Evolutionary conservation across 768 basidiomycete genomes (phyloP).

Genomic region (Russula vinacea): DNA sequence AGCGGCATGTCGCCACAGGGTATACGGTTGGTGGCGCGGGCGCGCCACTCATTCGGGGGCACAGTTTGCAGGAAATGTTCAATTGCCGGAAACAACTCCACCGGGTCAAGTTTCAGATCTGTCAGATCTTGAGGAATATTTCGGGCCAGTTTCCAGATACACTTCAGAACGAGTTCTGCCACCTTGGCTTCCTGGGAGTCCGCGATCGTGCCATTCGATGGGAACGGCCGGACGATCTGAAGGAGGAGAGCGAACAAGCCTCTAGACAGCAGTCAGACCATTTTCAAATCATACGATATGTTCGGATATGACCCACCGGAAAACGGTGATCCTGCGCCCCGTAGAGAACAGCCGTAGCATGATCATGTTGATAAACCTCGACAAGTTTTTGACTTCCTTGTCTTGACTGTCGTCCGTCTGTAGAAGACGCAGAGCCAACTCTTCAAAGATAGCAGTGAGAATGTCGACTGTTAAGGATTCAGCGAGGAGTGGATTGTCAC

Average conservation of each 20-base stretch:
- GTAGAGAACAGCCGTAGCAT: constrained; percentile 91
- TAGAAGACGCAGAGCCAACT: constrained; percentile 84
- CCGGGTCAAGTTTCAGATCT: constrained; percentile 75
- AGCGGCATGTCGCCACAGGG: constrained; percentile 98
- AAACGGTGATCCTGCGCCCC: constrained; percentile 84
- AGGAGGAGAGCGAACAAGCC: constrained; percentile 79
- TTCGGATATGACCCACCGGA: constrained; percentile 55
- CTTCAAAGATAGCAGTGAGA: constrained; percentile 82
- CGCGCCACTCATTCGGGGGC: constrained; percentile 94
- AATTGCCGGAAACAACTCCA: constrained; percentile 86
- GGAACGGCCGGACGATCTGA: constrained; percentile 82
- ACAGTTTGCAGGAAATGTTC: constrained; percentile 93
- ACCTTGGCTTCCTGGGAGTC: constrained; percentile 85
- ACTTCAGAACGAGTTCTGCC: constrained; percentile 90
- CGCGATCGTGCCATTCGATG: constrained; percentile 60
- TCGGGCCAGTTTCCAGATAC: constrained; percentile 95
- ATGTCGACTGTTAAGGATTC: constrained; percentile 84
- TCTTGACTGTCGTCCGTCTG: constrained; percentile 88
- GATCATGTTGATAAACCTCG: constrained; percentile 98
- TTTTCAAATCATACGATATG: constrained; percentile 1
- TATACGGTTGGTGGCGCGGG: constrained; percentile 82
- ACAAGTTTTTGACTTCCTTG: constrained; percentile 86
- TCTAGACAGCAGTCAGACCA: constrained; percentile 38
- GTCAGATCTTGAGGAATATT: constrained; percentile 90
- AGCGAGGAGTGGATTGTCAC: constrained; percentile 84